phyloP scores from a whole-genome alignment of 1,284 basidiomycete species.

The Leccinum subatratum region DNA sequence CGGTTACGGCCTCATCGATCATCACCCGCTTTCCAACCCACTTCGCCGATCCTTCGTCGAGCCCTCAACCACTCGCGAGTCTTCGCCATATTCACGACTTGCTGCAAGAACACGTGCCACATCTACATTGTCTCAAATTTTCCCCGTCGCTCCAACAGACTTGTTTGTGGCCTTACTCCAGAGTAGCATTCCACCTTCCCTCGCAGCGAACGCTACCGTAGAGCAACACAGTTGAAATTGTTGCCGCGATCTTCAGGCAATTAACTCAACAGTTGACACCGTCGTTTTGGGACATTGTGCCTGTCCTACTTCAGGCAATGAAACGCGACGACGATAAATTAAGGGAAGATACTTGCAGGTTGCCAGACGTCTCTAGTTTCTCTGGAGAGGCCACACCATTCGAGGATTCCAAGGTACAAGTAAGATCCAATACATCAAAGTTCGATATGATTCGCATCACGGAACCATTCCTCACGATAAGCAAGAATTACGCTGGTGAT shows the following conservation, averaged over 20 bases:
- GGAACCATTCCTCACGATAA: conserved; percentile 8
- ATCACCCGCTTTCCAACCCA: conserved; percentile 80
- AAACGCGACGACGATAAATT: conserved; percentile 76
- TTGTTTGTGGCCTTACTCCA: conserved; percentile 55
- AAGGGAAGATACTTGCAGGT: conserved; percentile 73
- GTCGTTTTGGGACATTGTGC: conserved; percentile 57
- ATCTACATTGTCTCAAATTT: conserved; percentile 75
- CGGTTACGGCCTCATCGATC: conserved; percentile 32
- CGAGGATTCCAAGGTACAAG: conserved; percentile 63
- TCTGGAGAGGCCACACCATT: conserved; percentile 73
- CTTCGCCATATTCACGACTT: conserved; percentile 67
- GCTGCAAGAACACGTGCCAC: conserved; percentile 90
- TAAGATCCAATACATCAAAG: conserved; percentile 76
- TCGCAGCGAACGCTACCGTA: conserved; percentile 46
- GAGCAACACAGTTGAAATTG: conserved; percentile 73
- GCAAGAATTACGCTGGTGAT: conserved; percentile 80
- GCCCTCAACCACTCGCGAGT: conserved; percentile 52
- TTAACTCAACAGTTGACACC: conserved; percentile 64
- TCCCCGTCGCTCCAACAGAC: conserved; percentile 60
- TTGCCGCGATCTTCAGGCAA: conserved; percentile 71
- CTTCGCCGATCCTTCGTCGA: conserved; percentile 50
- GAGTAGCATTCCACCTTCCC: conserved; percentile 57
- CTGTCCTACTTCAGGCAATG: conserved; percentile 63
- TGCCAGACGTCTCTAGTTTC: not conserved
- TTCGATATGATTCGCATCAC: conserved; percentile 11